Conservation (phyloP, 371 early-diverging fungal genomes). For the Mucor piriformis region DNA sequence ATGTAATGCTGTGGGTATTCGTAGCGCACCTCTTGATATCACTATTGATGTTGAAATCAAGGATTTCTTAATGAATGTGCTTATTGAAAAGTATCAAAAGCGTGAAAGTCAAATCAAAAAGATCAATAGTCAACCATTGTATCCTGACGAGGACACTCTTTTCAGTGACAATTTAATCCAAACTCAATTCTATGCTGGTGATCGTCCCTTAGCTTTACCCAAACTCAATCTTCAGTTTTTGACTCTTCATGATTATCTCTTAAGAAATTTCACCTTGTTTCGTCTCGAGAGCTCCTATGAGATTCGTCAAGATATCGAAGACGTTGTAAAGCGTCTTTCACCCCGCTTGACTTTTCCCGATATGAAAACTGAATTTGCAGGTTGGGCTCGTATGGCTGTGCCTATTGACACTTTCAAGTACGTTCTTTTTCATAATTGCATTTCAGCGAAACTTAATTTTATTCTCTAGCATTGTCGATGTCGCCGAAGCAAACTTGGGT, state of each 20-base stretch:
- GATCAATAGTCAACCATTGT: slow-evolving; percentile 74
- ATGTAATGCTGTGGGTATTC: slow-evolving; percentile 60
- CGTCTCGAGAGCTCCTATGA: slow-evolving; percentile 79
- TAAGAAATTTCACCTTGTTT: slow-evolving; percentile 84
- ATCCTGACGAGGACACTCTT: slow-evolving; percentile 77
- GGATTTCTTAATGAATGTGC: slow-evolving; percentile 54
- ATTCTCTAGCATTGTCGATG: slow-evolving; percentile 62
- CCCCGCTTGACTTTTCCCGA: slow-evolving; percentile 71
- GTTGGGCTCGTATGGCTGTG: slow-evolving; percentile 93
- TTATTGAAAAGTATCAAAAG: slow-evolving; percentile 64
- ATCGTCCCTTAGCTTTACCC: slow-evolving; percentile 78
- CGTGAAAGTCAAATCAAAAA: slow-evolving; percentile 68
- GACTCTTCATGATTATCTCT: slow-evolving; percentile 88
- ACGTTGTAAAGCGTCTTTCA: slow-evolving; percentile 79
- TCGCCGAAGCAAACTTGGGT: slow-evolving; percentile 79
- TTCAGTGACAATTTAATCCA: slow-evolving; percentile 60
- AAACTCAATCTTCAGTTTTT: slow-evolving; percentile 93
- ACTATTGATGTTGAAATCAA: slow-evolving; percentile 33
- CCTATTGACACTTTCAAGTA: slow-evolving; percentile 67
- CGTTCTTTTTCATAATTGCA: too few relatives aligned
- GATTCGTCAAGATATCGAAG: slow-evolving; percentile 88
- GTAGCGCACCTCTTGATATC: slow-evolving; percentile 46
- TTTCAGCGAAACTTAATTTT: too few relatives aligned
- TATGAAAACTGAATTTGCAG: slow-evolving; percentile 71
- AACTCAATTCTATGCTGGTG: slow-evolving; percentile 68